A percentile compares a stretch with the other conserved stretches of the same genome.
These are phyloP conservation scores for Basipetospora chlamydospora DNA, from an alignment of 2,329 filamentous ascomycete genomes.

Conservation along the genomic window DNA sequence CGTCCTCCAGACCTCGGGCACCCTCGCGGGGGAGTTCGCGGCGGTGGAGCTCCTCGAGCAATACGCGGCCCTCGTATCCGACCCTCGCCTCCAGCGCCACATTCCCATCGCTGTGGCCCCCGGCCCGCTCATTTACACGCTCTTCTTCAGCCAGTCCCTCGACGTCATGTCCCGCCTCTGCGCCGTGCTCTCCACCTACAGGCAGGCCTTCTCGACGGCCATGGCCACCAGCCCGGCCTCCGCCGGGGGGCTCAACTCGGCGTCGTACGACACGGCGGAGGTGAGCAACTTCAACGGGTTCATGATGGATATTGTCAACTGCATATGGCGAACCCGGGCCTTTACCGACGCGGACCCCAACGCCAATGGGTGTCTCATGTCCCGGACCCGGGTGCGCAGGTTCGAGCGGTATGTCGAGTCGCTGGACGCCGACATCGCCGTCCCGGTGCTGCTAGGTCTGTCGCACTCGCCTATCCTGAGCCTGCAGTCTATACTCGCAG, in stretches of 20 bases:
- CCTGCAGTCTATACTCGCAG: constrained; percentile 36
- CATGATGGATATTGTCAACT: constrained; percentile 77
- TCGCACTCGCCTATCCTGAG: constrained; percentile 45
- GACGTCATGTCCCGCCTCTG: constrained; percentile 54
- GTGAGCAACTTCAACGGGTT: constrained; percentile 67
- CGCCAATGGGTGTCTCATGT: constrained; percentile 38
- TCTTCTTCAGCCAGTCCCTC: constrained; percentile 52
- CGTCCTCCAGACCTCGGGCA: constrained; percentile 37
- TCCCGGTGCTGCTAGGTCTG: constrained; percentile 39
- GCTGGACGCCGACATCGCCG: constrained; percentile 29
- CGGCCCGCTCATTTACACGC: constrained; percentile 51
- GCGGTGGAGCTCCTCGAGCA: constrained; percentile 59
- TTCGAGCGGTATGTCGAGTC: constrained; percentile 33
- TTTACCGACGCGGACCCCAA: constrained; percentile 52
- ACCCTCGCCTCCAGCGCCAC: constrained; percentile 31
- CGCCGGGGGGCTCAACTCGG: constrained; percentile 17
- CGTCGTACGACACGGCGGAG: constrained; percentile 40
- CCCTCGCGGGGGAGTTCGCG: constrained; percentile 31
- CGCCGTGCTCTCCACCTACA: constrained; percentile 56
- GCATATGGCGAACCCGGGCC: constrained; percentile 62
- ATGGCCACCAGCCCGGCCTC: constrained; percentile 20
- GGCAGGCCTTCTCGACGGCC: constrained; percentile 55
- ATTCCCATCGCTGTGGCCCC: constrained; percentile 57
- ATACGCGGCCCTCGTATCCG: constrained; percentile 39
- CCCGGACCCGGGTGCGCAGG: constrained; percentile 25